Conservation (phyloP, 257 asterid genomes). For the Plantago ovata region DNA sequence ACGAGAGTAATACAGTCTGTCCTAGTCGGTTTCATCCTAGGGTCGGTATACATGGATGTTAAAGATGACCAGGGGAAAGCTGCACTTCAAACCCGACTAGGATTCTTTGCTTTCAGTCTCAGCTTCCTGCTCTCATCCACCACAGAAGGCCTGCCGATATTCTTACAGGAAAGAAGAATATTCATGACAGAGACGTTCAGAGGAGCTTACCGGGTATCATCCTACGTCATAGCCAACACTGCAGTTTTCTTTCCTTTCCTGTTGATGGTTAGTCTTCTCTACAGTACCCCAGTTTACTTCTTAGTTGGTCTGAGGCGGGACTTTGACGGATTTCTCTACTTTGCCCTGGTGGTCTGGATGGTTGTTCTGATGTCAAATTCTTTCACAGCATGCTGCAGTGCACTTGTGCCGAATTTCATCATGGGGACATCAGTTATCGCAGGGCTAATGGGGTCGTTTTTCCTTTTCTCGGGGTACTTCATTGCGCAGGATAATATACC, state of each 20-base stretch:
- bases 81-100: slow-evolving; percentile 57
- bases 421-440: slow-evolving; percentile 84
- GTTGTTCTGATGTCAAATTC: slow-evolving; percentile 78
- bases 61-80: slow-evolving; percentile 33
- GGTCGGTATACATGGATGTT: slow-evolving; percentile 66
- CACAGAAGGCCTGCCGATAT: slow-evolving; percentile 79
- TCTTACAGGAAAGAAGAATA: slow-evolving; percentile 67
- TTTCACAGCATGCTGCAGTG: slow-evolving; percentile 80
- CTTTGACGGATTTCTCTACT: slow-evolving; percentile 61
- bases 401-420: slow-evolving; percentile 80
- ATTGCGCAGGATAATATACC: slow-evolving; percentile 59
- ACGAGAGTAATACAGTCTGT: slow-evolving; percentile 58
- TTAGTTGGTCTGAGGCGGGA: slow-evolving; percentile 65
- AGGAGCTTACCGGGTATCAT: slow-evolving; percentile 82
- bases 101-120: slow-evolving; percentile 76
- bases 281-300: slow-evolving; percentile 67
- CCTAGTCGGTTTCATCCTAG: slow-evolving; percentile 55
- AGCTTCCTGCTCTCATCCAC: slow-evolving; percentile 74
- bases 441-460: slow-evolving; percentile 88
- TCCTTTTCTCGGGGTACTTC: slow-evolving; percentile 85
- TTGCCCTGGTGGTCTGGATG: slow-evolving; percentile 60
- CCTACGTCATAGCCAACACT: slow-evolving; percentile 73
- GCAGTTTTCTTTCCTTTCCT: slow-evolving; percentile 70
- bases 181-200: slow-evolving; percentile 63
- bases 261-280: slow-evolving; percentile 50